Evolutionary conservation across 1,139 yeast genomes (phyloP).

Genomic region (Yamadazyma membranifaciens): DNA sequence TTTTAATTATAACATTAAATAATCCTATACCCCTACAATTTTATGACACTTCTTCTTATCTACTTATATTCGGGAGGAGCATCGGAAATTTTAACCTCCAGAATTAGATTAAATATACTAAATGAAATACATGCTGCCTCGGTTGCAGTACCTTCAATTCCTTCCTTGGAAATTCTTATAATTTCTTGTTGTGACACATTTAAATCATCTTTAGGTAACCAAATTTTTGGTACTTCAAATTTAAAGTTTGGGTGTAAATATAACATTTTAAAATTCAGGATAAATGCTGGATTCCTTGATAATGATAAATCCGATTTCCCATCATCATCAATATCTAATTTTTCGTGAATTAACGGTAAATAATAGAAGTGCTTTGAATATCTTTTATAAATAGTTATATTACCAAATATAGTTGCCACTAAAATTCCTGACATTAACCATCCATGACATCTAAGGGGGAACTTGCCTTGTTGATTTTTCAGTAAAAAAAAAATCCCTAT

Average conservation of each 20-base stretch:
- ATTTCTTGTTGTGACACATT: conserved; percentile 18
- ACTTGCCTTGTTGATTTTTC: conserved; percentile 38
- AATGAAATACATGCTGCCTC: conserved; percentile 28
- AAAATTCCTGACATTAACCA: conserved; percentile 46
- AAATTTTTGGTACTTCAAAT: conserved; percentile 31
- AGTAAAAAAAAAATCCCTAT: conserved; percentile 71
- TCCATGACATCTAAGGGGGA: conserved; percentile 39
- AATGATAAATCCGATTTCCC: conserved; percentile 2
- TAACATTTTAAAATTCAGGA: conserved; percentile 21
- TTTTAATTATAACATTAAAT: neutral
- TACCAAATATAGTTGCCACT: conserved; percentile 31
- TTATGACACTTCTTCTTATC: neutral
- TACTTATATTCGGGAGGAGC: conserved; percentile 39
- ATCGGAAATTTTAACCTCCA: conserved; percentile 23
- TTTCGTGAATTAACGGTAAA: conserved; percentile 28
- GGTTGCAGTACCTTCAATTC: conserved; percentile 24
- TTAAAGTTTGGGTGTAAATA: conserved; percentile 35
- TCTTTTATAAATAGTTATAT: conserved; percentile 30
- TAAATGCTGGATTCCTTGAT: neutral
- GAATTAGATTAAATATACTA: conserved; percentile 13
- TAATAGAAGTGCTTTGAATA: conserved; percentile 27
- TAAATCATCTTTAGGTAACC: conserved; percentile 33
- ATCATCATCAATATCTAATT: neutral
- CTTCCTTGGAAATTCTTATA: conserved; percentile 11
- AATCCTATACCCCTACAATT: neutral